These are phyloP conservation scores for Xylariomycetidae sp. DNA, from an alignment of 2,329 filamentous ascomycete species.

Conservation along the genomic window DNA sequence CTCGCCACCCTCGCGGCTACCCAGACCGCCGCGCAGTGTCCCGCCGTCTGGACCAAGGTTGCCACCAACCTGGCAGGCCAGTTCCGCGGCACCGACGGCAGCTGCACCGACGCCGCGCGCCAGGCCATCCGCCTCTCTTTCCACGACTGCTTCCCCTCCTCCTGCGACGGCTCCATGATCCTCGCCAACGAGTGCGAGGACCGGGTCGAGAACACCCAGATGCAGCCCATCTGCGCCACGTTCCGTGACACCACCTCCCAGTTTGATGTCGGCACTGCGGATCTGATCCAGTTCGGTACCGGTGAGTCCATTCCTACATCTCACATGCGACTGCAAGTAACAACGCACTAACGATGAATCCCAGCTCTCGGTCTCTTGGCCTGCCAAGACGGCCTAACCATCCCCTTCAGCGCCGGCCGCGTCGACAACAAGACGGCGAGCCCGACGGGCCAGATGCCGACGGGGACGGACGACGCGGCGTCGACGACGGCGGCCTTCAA, in stretches of 20 bases:
- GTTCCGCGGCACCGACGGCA: constrained; percentile 13
- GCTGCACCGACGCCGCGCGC: constrained; percentile 21
- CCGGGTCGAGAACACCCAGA: constrained; percentile 20
- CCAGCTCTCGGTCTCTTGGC: constrained; percentile 20
- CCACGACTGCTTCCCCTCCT: constrained; percentile 24
- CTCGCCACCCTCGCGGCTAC: constrained; percentile 8
- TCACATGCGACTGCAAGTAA: no score
- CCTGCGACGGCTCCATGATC: constrained; percentile 25
- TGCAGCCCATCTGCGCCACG: constrained; percentile 18
- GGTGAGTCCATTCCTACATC: constrained; percentile 14
- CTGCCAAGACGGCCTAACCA: constrained; percentile 16
- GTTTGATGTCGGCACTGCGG: constrained; percentile 20
- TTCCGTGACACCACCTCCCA: constrained; percentile 16
- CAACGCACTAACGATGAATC: no score
- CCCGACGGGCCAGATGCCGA: constrained; percentile 14
- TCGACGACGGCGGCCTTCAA: constrained; percentile 13
- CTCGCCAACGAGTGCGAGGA: constrained; percentile 21
- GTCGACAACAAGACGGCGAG: constrained; percentile 17
- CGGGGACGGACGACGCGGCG: constrained; percentile 10
- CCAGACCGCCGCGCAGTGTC: constrained; percentile 11
- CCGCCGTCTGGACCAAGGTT: constrained; percentile 20
- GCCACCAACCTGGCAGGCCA: constrained; percentile 15
- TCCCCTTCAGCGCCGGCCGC: constrained; percentile 21
- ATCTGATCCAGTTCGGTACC: constrained; percentile 25
- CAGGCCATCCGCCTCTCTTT: constrained; percentile 22